Evolutionary conservation across 257 asterid species (phyloP).

Genomic region (Misopates orontium): DNA sequence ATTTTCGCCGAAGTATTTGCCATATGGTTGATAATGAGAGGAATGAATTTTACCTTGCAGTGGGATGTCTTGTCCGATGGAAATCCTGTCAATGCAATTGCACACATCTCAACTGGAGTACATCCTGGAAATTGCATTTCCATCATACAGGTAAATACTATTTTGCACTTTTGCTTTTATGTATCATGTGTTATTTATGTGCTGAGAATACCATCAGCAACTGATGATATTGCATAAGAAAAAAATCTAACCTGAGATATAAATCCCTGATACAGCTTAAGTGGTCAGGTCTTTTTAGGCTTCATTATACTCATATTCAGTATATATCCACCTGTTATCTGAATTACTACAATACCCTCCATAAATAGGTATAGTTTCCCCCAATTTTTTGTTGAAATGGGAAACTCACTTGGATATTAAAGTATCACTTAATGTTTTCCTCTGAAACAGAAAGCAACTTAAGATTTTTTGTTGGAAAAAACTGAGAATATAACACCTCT

Average conservation of each 20-base stretch:
- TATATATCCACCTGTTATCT: no score
- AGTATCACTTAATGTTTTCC: no score
- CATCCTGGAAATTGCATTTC: slow-evolving; percentile 56
- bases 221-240: neutral
- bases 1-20: neutral
- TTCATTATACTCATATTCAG: neutral
- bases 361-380: no score
- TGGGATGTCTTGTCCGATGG: slow-evolving; percentile 68
- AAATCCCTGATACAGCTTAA: neutral
- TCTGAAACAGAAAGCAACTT: no score
- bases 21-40: neutral
- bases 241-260: neutral
- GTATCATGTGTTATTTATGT: no score
- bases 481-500: no score
- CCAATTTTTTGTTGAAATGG: no score
- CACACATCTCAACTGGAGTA: slow-evolving; percentile 55
- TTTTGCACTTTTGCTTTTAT: neutral
- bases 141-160: slow-evolving; percentile 48
- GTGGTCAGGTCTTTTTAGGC: neutral
- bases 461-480: no score
- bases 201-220: neutral
- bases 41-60: slow-evolving; percentile 37
- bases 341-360: no score
- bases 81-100: slow-evolving; percentile 41
- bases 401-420: no score